A percentile compares a stretch with the other conserved stretches of the same genome.
Evolutionary conservation across 139 green algal genomes (phyloP).

Genomic region (Chlorokybus atmophyticus): DNA sequence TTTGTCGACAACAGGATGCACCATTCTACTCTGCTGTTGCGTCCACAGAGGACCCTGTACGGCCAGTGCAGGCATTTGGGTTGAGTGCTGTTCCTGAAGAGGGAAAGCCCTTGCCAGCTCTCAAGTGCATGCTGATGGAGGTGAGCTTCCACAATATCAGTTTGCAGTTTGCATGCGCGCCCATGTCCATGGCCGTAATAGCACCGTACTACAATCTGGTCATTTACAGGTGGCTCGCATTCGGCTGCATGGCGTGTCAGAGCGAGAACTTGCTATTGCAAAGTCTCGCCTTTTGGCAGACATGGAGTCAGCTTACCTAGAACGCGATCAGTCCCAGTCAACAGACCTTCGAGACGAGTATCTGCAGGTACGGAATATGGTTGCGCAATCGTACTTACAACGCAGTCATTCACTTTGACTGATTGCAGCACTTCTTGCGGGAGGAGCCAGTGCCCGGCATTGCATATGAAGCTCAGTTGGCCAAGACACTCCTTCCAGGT

Average conservation of each 20-base stretch:
- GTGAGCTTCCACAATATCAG: too few relatives aligned
- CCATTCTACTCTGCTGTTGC: too few relatives aligned
- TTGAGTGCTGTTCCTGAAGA: too few relatives aligned
- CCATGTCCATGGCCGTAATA: too few relatives aligned
- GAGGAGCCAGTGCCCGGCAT: constrained; percentile 47
- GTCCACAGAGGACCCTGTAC: too few relatives aligned
- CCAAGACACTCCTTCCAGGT: constrained; percentile 35
- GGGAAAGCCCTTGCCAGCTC: too few relatives aligned
- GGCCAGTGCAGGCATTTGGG: too few relatives aligned
- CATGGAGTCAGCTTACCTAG: constrained; percentile 51
- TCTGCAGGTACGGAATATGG: constrained; percentile 24
- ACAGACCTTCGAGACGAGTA: constrained; percentile 18
- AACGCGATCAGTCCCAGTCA: constrained; percentile 50
- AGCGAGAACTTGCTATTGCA: constrained; percentile 31
- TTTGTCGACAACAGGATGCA: constrained; percentile 44
- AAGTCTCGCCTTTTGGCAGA: constrained; percentile 30
- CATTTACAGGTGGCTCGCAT: constrained; percentile 50
- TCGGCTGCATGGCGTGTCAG: constrained; percentile 50
- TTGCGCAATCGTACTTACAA: too few relatives aligned
- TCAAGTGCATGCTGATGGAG: too few relatives aligned
- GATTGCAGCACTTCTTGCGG: constrained; percentile 50
- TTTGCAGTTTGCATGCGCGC: too few relatives aligned
- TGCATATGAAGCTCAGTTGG: constrained; percentile 54
- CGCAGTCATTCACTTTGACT: neutral
- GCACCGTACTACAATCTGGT: too few relatives aligned